phyloP scores from a whole-genome alignment of 1,139 yeast genomes.

The Suhomyces kunorum region DNA sequence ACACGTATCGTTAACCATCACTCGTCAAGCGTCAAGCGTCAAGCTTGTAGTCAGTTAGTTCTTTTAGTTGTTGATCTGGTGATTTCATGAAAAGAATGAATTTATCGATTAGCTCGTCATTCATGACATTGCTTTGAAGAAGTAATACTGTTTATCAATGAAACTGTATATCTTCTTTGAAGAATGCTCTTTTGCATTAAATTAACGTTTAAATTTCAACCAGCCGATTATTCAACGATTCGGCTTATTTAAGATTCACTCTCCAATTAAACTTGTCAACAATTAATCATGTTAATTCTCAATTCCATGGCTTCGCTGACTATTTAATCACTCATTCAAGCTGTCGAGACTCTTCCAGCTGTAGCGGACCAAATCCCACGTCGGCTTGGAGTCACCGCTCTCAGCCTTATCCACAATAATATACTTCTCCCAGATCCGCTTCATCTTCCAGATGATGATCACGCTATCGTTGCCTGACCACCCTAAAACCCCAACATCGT shows the following conservation, averaged over 20 bases:
- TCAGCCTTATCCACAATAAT: constrained; percentile 51
- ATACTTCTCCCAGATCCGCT: constrained; percentile 85
- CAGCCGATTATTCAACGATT: too few relatives aligned
- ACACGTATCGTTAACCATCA: not conserved
- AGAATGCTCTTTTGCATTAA: too few relatives aligned
- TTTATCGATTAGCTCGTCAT: too few relatives aligned
- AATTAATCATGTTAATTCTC: not conserved
- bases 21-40: too few relatives aligned
- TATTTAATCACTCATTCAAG: constrained; percentile 1
- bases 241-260: too few relatives aligned
- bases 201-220: too few relatives aligned
- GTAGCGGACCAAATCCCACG: constrained; percentile 66
- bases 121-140: too few relatives aligned
- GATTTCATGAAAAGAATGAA: too few relatives aligned
- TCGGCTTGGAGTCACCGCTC: constrained; percentile 3
- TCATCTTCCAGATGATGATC: constrained; percentile 68
- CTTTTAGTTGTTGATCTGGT: too few relatives aligned
- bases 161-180: too few relatives aligned
- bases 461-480: constrained; percentile 75
- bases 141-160: too few relatives aligned
- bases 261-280: too few relatives aligned
- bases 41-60: not conserved
- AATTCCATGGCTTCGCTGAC: not conserved
- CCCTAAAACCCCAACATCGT: constrained; percentile 69
- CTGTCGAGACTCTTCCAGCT: constrained; percentile 72